Evolutionary conservation across 495 filamentous ascomycete species (phyloP), one percentile per base, ranked within the genome.

Genomic region (Cairneyella variabilis): DNA sequence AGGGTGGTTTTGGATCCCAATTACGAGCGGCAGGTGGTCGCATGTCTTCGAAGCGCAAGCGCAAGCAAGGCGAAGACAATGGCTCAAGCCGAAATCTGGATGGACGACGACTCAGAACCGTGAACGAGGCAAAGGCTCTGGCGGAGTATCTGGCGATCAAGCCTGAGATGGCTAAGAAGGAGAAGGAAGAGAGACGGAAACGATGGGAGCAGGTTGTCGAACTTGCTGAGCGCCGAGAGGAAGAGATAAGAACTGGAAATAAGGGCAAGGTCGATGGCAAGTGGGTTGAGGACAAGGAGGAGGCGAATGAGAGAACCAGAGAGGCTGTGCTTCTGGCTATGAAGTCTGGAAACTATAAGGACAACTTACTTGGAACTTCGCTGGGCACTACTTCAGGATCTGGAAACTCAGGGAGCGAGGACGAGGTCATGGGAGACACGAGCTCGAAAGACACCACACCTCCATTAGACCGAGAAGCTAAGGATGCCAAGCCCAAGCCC

Each of bases 1-100:
- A 98, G 65, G 93, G 93, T 66, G 93, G 93, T 51, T 98, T 98
- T 69, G 93, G 93, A 57, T 96, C 91, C 5, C 95, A 97, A 68
- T 84, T 98, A 23, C 90, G 93, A 65, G 93, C 93, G 3, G 93
- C 93, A 12, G 93, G 93, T 64, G 93, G 93, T 14, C 93, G 93
- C 71, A 98, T 98, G 93, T 93, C 90, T 0, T 88, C 83, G 5
- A 91, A 89, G 67, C 88, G 89, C 65, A 96, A 96, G 77, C 84
- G 83, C 69, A 76, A 89, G 53, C 79, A 87, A 60, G 88, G 88
- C 45, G 90, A 96, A 30, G 83, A 85, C 58, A 90, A 91, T 62
- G 88, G 83, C 26, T 96, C 90, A 7, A 95, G 84, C 61, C 83
- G 93, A 38, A 97, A 97, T 59, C 83, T 97, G 12, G 92, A 97